Base-by-base conservation (phyloP, 805 yeast genomes). In the Metschnikowia baotianmanensis region DNA sequence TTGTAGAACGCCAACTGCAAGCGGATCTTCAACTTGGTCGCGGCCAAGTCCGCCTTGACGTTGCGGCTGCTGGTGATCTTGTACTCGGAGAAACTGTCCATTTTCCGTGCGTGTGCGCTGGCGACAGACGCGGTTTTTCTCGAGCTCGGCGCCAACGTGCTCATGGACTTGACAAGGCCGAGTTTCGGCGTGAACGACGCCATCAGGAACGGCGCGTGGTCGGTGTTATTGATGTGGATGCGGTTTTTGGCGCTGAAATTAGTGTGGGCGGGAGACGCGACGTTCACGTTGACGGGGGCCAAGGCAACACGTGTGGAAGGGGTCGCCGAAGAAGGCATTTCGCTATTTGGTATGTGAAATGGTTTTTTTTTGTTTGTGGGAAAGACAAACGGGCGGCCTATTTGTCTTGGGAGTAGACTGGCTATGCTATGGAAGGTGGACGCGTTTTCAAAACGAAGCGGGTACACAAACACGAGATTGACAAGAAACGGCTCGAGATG, bases 1-100 rank as follows among this genome's bases (percentile, higher is more conserved):
- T 68, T 69, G 54, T 61, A 66, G 27, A 68, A 50, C 2, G 75
- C 75, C 46, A 69, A 52, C 45, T 65, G 73, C 29, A 69, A 54
- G 51, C 68, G 69, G 43, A 69, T 57, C 55, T 67, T 69, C 51
- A 69, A 58, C 47, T 68, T 68, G 17, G 70, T 63, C 23, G 73
- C 75, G 9, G 72, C 71, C 53, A 67, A 57, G 21, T 64, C 67
- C 6, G 69, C 70, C 40, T 61, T 51, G 43, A 58, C 63, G 47
- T 56, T 62, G 22, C 49, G 50, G 49, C 36, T 41, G 38, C 38
- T 43, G 24, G 52, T 38, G 45, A 50, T 48, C 26, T 56, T 46
- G 45, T 53, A 61, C 35, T 59, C 67, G 17, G 63, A 56, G 39
- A 59, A 61, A 32, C 62, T 55, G 26, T 47, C 53, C 34, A 38